phyloP scores from a whole-genome alignment of 768 basidiomycete species.

The Suillus spraguei region DNA sequence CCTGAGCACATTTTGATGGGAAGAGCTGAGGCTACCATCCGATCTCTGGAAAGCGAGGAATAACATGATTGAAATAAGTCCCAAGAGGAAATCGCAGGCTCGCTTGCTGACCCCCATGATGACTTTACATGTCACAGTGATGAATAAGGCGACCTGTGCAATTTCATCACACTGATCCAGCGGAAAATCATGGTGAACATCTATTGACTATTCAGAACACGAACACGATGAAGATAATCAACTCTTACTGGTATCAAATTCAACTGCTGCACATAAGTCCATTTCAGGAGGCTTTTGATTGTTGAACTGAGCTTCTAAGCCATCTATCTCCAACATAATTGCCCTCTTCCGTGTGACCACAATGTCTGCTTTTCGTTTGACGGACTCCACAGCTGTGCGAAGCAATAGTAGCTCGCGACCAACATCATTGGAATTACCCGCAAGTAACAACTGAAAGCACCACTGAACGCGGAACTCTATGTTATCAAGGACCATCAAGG shows the following conservation, averaged over 20 bases:
- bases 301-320: background rate
- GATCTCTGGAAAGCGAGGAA: background rate
- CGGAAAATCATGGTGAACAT: too few relatives aligned
- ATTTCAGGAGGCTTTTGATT: background rate
- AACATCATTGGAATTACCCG: background rate
- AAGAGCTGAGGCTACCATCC: conserved; percentile 2
- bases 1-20: conserved; percentile 9
- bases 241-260: background rate
- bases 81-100: too few relatives aligned
- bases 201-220: background rate
- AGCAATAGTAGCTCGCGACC: background rate
- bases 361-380: background rate
- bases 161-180: too few relatives aligned
- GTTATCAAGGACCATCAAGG: background rate
- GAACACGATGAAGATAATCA: background rate
- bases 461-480: background rate
- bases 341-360: background rate
- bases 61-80: too few relatives aligned
- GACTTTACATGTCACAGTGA: too few relatives aligned
- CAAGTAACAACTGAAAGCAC: background rate
- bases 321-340: background rate
- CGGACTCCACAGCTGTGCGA: background rate
- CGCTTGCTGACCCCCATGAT: too few relatives aligned
- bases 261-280: background rate
- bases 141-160: too few relatives aligned